Conservation (phyloP, 1,139 yeast species). For the Zhuliangozyma blackwelliae region DNA sequence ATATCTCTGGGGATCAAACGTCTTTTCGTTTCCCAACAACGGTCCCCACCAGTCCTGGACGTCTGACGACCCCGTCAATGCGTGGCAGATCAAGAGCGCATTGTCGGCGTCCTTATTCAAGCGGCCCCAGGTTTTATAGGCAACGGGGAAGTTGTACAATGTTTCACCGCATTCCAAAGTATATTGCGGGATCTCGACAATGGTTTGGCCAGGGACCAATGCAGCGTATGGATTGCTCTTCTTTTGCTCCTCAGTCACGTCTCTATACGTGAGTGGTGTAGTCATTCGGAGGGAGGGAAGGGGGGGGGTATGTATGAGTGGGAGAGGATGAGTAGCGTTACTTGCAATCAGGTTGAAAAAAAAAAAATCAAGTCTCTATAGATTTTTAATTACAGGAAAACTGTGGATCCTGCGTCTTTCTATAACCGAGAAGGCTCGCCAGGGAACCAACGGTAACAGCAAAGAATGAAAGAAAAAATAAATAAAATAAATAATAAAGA, state of each 20-base stretch:
- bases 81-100: constrained; percentile 87
- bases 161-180: constrained; percentile 79
- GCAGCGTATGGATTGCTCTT: constrained; percentile 60
- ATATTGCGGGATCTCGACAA: constrained; percentile 75
- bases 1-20: constrained; percentile 86
- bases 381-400: no score
- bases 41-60: constrained; percentile 99
- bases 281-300: constrained; percentile 2
- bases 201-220: constrained; percentile 75
- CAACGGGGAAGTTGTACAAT: constrained; percentile 75
- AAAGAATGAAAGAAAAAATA: no score
- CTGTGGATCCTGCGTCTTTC: no score
- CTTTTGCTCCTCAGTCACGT: constrained; percentile 45
- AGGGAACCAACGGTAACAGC: no score
- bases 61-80: constrained; percentile 91
- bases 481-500: no score
- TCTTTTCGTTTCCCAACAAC: constrained; percentile 74
- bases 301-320: no score
- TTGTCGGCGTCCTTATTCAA: constrained; percentile 65
- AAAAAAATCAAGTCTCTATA: no score
- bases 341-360: background rate
- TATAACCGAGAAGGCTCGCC: no score
- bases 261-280: constrained; percentile 21
- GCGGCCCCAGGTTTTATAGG: constrained; percentile 93
- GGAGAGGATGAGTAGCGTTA: background rate